phyloP scores from a whole-genome alignment of 441 rosid genomes.

The Populus hybrid region DNA sequence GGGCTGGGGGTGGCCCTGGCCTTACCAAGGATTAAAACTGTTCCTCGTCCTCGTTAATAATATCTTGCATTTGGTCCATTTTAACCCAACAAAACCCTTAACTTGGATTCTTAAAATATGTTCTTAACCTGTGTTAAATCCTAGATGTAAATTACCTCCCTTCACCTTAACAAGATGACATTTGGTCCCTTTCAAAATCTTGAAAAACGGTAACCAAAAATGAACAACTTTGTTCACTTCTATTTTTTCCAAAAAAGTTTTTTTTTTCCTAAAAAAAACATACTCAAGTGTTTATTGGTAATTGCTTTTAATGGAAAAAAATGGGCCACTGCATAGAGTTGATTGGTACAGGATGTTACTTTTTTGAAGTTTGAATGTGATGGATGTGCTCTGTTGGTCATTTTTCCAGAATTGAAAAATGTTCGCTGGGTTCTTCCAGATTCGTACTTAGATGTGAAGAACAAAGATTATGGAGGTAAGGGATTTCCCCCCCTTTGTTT shows the following conservation, averaged over 20 bases:
- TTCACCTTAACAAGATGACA: neutral
- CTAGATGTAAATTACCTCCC: neutral
- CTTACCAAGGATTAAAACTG: neutral
- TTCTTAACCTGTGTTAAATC: neutral
- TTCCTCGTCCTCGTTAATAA: neutral
- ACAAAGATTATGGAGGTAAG: slow-evolving; percentile 87
- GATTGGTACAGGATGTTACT: neutral
- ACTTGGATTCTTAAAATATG: no score
- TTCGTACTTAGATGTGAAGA: slow-evolving; percentile 77
- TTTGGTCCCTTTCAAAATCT: neutral
- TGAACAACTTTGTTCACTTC: neutral
- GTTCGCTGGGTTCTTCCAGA: slow-evolving; percentile 96
- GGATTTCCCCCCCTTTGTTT: neutral
- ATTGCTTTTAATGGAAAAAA: neutral
- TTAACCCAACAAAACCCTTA: neutral
- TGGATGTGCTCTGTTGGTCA: neutral
- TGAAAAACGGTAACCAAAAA: neutral
- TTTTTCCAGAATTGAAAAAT: slow-evolving; percentile 48
- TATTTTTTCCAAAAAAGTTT: no score
- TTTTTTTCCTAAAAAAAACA: no score
- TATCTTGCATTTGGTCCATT: neutral
- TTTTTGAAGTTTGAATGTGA: neutral
- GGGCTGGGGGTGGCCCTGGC: neutral
- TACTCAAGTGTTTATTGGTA: neutral
- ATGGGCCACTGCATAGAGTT: neutral